A percentile compares a stretch with the other conserved stretches of the same genome.
Conservation (phyloP, 768 basidiomycete species). For the Leccinellum luteum region DNA sequence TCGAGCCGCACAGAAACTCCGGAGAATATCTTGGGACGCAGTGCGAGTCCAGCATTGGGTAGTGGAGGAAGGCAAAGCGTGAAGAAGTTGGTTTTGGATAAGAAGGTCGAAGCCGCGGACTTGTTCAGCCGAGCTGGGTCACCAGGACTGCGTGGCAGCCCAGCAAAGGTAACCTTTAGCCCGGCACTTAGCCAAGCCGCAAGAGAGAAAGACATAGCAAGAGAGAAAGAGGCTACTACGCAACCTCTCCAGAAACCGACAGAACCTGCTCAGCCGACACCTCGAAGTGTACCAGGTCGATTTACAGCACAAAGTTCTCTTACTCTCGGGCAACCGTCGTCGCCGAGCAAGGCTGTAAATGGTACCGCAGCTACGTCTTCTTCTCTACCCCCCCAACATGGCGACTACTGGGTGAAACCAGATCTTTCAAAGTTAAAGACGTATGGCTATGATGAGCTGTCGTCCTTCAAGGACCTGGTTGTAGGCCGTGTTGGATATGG, state of each 20-base stretch:
- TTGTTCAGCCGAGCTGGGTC: conserved; percentile 53
- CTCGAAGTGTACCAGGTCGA: conserved; percentile 40
- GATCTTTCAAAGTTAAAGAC: conserved; percentile 69
- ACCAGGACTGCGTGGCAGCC: conserved; percentile 29
- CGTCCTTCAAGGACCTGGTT: conserved; percentile 69
- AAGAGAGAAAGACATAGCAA: conserved; percentile 65
- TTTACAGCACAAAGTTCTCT: conserved; percentile 38
- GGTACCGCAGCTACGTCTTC: conserved; percentile 19
- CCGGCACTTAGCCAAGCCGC: conserved; percentile 73
- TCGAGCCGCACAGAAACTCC: conserved; percentile 52
- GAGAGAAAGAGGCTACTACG: conserved; percentile 33
- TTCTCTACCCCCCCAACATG: conserved; percentile 59
- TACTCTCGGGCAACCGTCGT: conserved; percentile 29
- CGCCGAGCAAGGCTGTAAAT: conserved; percentile 27
- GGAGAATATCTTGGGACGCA: conserved; percentile 58
- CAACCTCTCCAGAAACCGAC: conserved; percentile 13
- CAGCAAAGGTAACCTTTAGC: conserved; percentile 63
- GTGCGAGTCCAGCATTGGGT: conserved; percentile 62
- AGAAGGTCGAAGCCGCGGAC: conserved; percentile 74
- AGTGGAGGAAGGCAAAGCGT: conserved; percentile 76
- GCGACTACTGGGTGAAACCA: conserved; percentile 92
- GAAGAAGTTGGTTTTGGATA: conserved; percentile 89
- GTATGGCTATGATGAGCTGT: conserved; percentile 69
- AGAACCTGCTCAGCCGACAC: conserved; percentile 35
- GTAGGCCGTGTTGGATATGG: conserved; percentile 94